A percentile compares a stretch with the other conserved stretches of the same genome.
Evolutionary conservation across 768 basidiomycete genomes (phyloP).

Genomic region (Termitomyces sp.): DNA sequence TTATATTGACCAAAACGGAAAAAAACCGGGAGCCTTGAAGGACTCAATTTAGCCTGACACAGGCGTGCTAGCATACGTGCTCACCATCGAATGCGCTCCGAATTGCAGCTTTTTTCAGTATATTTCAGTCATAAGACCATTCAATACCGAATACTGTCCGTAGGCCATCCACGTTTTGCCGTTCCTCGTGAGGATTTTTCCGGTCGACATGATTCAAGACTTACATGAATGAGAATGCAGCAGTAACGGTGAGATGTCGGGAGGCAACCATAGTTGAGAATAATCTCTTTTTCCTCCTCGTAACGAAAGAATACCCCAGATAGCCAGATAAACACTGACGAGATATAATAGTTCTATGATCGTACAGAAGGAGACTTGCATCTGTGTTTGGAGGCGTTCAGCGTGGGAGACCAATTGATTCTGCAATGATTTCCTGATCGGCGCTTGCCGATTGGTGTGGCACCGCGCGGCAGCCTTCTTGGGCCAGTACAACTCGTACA

Average conservation of each 20-base stretch:
- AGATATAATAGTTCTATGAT: not conserved
- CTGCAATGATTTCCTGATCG: not conserved
- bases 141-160: slow-evolving; percentile 4
- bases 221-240: not conserved
- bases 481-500: not conserved
- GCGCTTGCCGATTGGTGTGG: not conserved
- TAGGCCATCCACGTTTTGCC: not conserved
- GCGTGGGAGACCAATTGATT: not conserved
- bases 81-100: not conserved
- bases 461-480: not conserved
- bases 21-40: slow-evolving; percentile 2
- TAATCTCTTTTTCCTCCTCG: not conserved
- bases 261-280: not conserved
- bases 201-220: not conserved
- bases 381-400: not conserved
- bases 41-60: not conserved
- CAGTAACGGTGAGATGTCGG: slow-evolving; percentile 5
- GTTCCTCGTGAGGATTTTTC: not conserved
- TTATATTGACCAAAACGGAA: slow-evolving; percentile 3
- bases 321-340: too few relatives aligned
- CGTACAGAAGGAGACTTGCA: not conserved
- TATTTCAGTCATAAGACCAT: slow-evolving; percentile 4
- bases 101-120: not conserved
- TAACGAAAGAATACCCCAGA: not conserved
- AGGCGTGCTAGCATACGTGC: not conserved